Evolutionary conservation across 164 flowering plant species (phyloP).

Genomic region (Annona squamosa): DNA sequence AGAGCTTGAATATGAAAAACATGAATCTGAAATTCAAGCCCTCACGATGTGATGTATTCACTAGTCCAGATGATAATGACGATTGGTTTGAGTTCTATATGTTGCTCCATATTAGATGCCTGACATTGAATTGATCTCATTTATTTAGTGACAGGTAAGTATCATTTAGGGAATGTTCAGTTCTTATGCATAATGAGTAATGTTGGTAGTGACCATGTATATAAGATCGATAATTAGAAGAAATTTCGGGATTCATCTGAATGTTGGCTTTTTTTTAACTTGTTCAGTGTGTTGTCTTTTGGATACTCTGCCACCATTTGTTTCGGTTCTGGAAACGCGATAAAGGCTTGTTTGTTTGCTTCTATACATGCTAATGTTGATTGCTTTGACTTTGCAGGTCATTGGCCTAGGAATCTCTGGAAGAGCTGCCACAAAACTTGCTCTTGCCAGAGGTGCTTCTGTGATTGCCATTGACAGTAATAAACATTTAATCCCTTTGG

Average conservation of each 20-base stretch:
- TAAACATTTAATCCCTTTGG: constrained; percentile 24
- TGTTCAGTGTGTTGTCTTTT: too few species aligned
- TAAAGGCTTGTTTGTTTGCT: neutral
- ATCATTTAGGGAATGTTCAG: neutral
- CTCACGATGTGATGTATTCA: too few species aligned
- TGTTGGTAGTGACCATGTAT: neutral
- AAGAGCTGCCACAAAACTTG: constrained; percentile 36
- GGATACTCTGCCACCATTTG: neutral
- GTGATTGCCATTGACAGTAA: constrained; percentile 40
- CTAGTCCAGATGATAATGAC: too few species aligned
- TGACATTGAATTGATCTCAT: too few species aligned
- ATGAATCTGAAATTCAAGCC: too few species aligned
- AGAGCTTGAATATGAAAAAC: too few species aligned
- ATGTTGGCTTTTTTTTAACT: neutral
- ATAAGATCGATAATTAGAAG: neutral
- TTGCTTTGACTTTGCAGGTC: constrained; percentile 18
- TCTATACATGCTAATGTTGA: neutral
- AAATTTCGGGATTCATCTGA: neutral
- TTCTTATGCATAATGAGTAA: neutral
- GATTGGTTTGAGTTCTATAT: too few species aligned
- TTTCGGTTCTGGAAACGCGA: neutral
- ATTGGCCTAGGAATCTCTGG: constrained; percentile 39
- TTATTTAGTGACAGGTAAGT: too few species aligned
- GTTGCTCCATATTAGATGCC: too few species aligned
- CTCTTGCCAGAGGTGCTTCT: constrained; percentile 40